These are phyloP conservation scores for Clarireedia hainanense DNA, from an alignment of 2,329 filamentous ascomycete genomes.

Conservation along the genomic window DNA sequence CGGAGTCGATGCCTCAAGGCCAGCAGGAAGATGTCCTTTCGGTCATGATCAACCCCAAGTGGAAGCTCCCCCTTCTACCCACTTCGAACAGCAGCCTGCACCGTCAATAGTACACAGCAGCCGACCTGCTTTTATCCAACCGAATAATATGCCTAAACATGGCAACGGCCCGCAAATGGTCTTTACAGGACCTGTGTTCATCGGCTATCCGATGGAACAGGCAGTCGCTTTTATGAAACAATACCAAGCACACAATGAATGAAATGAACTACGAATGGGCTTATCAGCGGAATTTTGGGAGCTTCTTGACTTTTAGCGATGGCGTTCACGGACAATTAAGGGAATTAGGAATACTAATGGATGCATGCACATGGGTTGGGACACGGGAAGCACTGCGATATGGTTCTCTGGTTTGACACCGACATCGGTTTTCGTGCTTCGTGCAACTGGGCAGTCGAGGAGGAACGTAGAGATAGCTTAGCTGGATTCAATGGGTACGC, in stretches of 20 bases:
- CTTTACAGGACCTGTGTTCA: constrained; percentile 89
- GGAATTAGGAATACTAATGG: no score
- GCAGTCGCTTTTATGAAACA: constrained; percentile 65
- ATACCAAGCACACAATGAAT: constrained; percentile 18
- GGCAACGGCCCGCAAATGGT: constrained; percentile 57
- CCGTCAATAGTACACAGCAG: constrained; percentile 22
- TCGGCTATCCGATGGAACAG: constrained; percentile 81
- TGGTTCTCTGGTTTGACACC: no score
- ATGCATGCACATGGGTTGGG: no score
- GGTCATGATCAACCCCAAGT: constrained; percentile 16
- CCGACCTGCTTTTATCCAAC: constrained; percentile 47
- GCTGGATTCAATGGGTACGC: no score
- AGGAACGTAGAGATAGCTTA: no score
- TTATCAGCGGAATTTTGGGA: no score
- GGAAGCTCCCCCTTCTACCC: constrained; percentile 1
- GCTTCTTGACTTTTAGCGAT: no score
- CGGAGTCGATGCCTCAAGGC: constrained; percentile 4
- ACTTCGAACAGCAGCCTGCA: constrained; percentile 11
- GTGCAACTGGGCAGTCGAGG: no score
- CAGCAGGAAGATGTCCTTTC: constrained; percentile 48
- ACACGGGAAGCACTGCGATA: no score
- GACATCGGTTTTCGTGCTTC: no score
- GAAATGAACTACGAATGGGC: constrained; percentile 8
- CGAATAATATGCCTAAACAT: constrained; percentile 26
- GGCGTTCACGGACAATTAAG: no score